phyloP scores from a whole-genome alignment of 2,329 filamentous ascomycete species.

The Calonectria ilicicola region DNA sequence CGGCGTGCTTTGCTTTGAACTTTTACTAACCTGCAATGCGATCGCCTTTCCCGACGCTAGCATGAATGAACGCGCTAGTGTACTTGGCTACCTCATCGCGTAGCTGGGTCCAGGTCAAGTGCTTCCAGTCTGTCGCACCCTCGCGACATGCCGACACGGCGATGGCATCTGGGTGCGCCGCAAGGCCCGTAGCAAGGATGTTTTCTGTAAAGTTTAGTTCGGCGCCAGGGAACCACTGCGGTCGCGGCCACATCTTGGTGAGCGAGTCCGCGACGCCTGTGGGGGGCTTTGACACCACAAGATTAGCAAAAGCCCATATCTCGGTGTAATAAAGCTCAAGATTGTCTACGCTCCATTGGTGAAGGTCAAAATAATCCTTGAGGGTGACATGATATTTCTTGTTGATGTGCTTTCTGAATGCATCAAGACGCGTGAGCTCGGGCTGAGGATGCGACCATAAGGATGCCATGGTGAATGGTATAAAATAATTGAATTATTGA shows the following conservation, averaged over 20 bases:
- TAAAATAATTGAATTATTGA: neutral
- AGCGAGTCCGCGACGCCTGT: neutral
- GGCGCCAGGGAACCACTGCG: neutral
- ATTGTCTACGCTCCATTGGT: neutral
- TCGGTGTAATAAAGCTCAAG: neutral
- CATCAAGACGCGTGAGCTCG: neutral
- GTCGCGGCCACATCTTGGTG: neutral
- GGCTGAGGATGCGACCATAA: neutral
- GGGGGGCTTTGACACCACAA: neutral
- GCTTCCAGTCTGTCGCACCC: neutral
- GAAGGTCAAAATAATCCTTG: neutral
- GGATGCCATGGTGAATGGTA: neutral
- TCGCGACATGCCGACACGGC: neutral
- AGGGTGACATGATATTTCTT: neutral
- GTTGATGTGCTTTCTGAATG: neutral
- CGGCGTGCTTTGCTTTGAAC: neutral
- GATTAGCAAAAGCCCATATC: neutral
- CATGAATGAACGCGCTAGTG: neutral
- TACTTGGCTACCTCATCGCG: neutral
- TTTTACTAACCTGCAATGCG: neutral
- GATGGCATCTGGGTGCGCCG: neutral
- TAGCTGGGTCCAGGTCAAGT: neutral
- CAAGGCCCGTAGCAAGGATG: neutral
- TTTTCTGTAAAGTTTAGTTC: neutral
- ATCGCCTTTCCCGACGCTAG: neutral